A percentile compares a stretch with the other conserved stretches of the same genome.
Conservation (phyloP, 306 rosid genomes). For the Dryas drummondii region DNA sequence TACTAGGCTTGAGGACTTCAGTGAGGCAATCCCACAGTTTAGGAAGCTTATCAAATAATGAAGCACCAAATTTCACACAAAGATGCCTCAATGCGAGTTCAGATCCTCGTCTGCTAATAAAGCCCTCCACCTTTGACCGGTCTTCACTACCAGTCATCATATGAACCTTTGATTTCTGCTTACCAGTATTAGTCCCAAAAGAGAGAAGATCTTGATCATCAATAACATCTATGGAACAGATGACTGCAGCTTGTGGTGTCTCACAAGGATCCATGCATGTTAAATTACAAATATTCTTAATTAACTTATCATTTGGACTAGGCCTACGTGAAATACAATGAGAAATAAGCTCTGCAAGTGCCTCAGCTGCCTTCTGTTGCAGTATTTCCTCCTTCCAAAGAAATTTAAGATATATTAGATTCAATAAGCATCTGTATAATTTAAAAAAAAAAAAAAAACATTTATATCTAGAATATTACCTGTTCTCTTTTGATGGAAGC, state of each 20-base stretch:
- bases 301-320: slow-evolving; percentile 90
- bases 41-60: slow-evolving; percentile 83
- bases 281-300: slow-evolving; percentile 82
- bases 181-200: slow-evolving; percentile 52
- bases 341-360: slow-evolving; percentile 89
- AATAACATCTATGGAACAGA: slow-evolving; percentile 69
- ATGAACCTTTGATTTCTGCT: slow-evolving; percentile 72
- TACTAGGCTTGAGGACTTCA: slow-evolving; percentile 75
- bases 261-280: slow-evolving; percentile 86
- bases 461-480: slow-evolving; percentile 42
- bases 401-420: slow-evolving; percentile 23
- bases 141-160: slow-evolving; percentile 72
- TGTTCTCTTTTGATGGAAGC: slow-evolving; percentile 95
- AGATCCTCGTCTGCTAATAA: slow-evolving; percentile 94
- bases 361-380: slow-evolving; percentile 93
- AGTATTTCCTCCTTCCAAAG: slow-evolving; percentile 83
- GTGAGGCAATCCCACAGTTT: slow-evolving; percentile 98
- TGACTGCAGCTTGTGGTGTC: slow-evolving; percentile 87
- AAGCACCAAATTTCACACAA: slow-evolving; percentile 73
- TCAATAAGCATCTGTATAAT: slow-evolving; percentile 8
- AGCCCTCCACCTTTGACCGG: slow-evolving; percentile 86
- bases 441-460: slow-evolving; percentile 11
- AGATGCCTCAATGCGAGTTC: slow-evolving; percentile 82
- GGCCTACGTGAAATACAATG: slow-evolving; percentile 80
- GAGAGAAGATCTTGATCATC: slow-evolving; percentile 86